Base-by-base conservation (phyloP, 108 stramenopile species). In the Stephanodiscus minutulus region DNA sequence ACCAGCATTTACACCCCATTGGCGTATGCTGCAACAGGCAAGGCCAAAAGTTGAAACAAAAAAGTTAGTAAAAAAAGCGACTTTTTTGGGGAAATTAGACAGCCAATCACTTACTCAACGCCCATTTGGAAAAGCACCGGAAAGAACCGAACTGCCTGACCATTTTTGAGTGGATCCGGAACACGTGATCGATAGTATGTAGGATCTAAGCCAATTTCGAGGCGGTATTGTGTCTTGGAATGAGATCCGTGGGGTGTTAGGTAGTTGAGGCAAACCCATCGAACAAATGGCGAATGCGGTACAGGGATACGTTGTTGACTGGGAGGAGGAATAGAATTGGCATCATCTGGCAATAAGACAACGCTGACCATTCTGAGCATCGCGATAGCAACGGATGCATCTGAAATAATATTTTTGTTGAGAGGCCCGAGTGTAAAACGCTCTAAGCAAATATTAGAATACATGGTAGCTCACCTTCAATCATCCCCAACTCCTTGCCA, bases 401-500 rank as follows among this genome's bases (percentile, higher is more conserved):
- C 95, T 60, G 18, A 64, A 17, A 64, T 9, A 24, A 27, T 44
- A 21, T 28, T 29, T n/a, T 48, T 44, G 43, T 24, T 64, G 37
- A 49, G 15, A 3, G 13, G 5, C 29, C 17, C 24, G 41, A 37
- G 27, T n/a, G 15, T n/a, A 13, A 1, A 60, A 17, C 20, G 9
- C 64, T 57, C 25, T 36, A 21, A 64, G 9, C 0, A 47, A 9
- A 47, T 28, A 64, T 25, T 17, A 64, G 6, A 28, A 27, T 7
- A 17, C 17, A 29, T 25, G 22, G 24, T 7, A 22, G 9, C 62
- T 47, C 27, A 66, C 49, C 49, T 73, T 94, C 90, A 65, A 91
- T 91, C 93, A 91, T 96, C 17, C 91, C 91, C 29, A 91, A 63
- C 65, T 96, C 95, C 65, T 96, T 93, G 15, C 95, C 95, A 10